Base-by-base conservation (phyloP, 257 asterid genomes). In the Solanum piurae region DNA sequence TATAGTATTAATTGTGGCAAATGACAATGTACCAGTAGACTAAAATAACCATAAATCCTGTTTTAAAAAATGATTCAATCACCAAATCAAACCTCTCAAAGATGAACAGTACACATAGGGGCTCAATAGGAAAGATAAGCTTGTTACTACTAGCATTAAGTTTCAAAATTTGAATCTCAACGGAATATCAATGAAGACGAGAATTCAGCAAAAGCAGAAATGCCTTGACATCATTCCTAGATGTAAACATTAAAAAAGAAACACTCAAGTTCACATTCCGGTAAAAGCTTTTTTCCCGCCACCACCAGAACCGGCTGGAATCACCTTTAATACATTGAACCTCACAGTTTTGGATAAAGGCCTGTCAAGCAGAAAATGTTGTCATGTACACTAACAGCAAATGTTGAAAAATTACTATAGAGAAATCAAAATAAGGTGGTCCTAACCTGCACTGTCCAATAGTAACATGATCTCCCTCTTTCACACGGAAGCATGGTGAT, bases 371-470 rank as follows among this genome's bases (percentile, higher is more conserved):
- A 80, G 18, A 80, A 80, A 27, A 29, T 29, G 13, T 38, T 8
- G 21, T 21, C 66, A 49, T 7, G 12, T 31, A 31, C 46, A 42
- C 34, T 71, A 76, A 33, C 73, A 83, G 18, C 12, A 52, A 44
- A 74, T 33, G 49, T 27, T 77, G 77, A 69, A 44, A 34, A 36
- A 2, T 4, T 3, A 49, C 52, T 9, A 72, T 13, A 7, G 31
- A 9, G 2, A 16, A 75, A 64, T 16, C 42, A 62, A 9, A 79
- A 75, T 36, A 33, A 20, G 31, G 31, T 84, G 25, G 76, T 44
- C 46, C 68, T 73, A 49, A 87, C 92, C 94, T 89, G 93, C 94
- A 92, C 58, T 92, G 94, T 44, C 94, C 92, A 49, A 91, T 90
- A 87, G 40, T 91, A 80, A 90, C 93, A 87, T 90, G 90, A 83